These are phyloP conservation scores for Castanea sativa DNA, from an alignment of 306 rosid genomes.

Conservation along the genomic window DNA sequence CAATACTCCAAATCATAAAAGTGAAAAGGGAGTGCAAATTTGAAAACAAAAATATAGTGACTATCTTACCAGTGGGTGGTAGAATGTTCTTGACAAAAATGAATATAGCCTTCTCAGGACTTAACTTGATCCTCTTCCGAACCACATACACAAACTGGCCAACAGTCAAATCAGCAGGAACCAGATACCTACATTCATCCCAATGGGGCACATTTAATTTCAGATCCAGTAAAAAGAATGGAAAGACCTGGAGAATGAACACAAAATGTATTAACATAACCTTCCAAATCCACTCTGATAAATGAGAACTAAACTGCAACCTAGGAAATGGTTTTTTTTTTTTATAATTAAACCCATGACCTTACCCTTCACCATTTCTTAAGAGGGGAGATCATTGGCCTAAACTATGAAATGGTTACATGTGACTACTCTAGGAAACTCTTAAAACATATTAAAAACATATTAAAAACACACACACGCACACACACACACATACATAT, in stretches of 20 bases:
- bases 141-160: slow-evolving; percentile 65
- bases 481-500: not conserved
- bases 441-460: not conserved
- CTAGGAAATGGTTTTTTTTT: not conserved
- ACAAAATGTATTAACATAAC: not conserved
- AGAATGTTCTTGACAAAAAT: slow-evolving; percentile 52
- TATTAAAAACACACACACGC: not conserved
- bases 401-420: not conserved
- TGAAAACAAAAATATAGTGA: not conserved
- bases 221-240: not conserved
- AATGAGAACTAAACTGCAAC: not conserved
- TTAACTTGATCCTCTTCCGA: slow-evolving; percentile 56
- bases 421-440: not conserved
- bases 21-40: not conserved
- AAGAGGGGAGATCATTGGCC: too few species aligned
- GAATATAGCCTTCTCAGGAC: slow-evolving; percentile 62
- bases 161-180: slow-evolving; percentile 58
- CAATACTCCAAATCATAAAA: not conserved
- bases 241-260: not conserved
- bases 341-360: too few species aligned
- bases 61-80: slow-evolving; percentile 50
- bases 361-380: too few species aligned
- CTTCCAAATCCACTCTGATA: not conserved
- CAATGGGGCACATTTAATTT: not conserved
- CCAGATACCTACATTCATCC: slow-evolving; percentile 47